phyloP scores from a whole-genome alignment of 2,329 filamentous ascomycete genomes.

The Endoconidiophora polonica region DNA sequence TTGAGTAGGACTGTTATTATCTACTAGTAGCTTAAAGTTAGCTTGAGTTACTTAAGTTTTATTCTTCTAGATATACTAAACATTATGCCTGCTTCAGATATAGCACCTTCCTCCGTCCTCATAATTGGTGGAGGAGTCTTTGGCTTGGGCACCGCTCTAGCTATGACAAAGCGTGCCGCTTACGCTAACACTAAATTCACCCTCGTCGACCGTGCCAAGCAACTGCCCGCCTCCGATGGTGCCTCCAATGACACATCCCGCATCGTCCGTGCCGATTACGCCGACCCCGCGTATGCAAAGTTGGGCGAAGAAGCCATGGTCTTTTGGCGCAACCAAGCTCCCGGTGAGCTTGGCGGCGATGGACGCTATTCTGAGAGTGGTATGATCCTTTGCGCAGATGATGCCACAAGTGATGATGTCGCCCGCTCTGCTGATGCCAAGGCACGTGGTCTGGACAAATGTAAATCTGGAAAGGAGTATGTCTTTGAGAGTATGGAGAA shows the following conservation, averaged over 20 bases:
- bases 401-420: conserved; percentile 25
- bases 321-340: conserved; percentile 44
- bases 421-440: conserved; percentile 36
- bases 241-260: conserved; percentile 47
- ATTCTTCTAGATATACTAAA: not conserved
- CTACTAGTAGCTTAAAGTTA: no score
- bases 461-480: conserved; percentile 38
- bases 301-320: conserved; percentile 56
- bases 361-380: conserved; percentile 57
- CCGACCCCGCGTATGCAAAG: conserved; percentile 56
- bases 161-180: conserved; percentile 45
- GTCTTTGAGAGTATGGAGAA: conserved; percentile 44
- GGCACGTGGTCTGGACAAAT: conserved; percentile 45
- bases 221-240: conserved; percentile 43
- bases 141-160: conserved; percentile 44
- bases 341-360: conserved; percentile 36
- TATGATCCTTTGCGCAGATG: conserved; percentile 45
- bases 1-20: no score
- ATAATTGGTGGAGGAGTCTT: conserved; percentile 55
- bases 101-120: conserved; percentile 34
- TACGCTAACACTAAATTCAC: conserved; percentile 39
- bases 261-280: conserved; percentile 61
- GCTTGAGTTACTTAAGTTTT: no score
- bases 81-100: not conserved
- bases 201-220: conserved; percentile 38